These are phyloP conservation scores for Daedaleopsis nitida DNA, from an alignment of 768 basidiomycete genomes.

Conservation along the genomic window DNA sequence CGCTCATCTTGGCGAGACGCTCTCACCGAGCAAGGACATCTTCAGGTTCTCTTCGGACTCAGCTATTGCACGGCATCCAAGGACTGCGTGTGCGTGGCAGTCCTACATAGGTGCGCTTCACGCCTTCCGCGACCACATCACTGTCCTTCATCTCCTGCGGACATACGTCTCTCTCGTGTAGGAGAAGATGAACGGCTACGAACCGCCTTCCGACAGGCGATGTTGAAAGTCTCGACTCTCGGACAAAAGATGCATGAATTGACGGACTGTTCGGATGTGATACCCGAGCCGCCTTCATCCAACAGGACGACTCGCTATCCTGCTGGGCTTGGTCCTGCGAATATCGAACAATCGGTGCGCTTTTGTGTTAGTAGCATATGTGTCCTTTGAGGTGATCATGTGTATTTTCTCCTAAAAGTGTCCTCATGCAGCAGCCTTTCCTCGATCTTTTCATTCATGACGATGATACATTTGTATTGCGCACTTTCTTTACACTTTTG, in stretches of 20 bases:
- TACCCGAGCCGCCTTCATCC: neutral
- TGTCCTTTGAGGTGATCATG: neutral
- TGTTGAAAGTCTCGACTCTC: slow-evolving; percentile 13
- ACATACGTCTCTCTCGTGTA: neutral
- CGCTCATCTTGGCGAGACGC: slow-evolving; percentile 14
- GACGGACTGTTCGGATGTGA: slow-evolving; percentile 13
- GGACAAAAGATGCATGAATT: slow-evolving; percentile 2
- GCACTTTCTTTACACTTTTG: neutral
- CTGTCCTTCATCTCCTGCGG: neutral
- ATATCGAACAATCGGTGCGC: neutral
- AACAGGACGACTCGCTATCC: neutral
- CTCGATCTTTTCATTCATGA: no score
- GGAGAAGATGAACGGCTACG: slow-evolving; percentile 1
- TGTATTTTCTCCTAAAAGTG: neutral
- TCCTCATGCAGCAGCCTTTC: neutral
- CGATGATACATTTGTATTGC: neutral
- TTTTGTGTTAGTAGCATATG: no score
- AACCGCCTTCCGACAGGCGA: slow-evolving; percentile 3
- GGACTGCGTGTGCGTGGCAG: slow-evolving; percentile 21
- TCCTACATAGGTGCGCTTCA: slow-evolving; percentile 13
- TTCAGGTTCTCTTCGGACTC: slow-evolving; percentile 24
- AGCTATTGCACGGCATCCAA: slow-evolving; percentile 18
- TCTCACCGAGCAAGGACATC: slow-evolving; percentile 13
- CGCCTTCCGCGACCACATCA: neutral
- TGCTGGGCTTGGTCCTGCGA: neutral